Conservation (phyloP, 148 eudicot genomes). For the Rhododendron ferrugineum region DNA sequence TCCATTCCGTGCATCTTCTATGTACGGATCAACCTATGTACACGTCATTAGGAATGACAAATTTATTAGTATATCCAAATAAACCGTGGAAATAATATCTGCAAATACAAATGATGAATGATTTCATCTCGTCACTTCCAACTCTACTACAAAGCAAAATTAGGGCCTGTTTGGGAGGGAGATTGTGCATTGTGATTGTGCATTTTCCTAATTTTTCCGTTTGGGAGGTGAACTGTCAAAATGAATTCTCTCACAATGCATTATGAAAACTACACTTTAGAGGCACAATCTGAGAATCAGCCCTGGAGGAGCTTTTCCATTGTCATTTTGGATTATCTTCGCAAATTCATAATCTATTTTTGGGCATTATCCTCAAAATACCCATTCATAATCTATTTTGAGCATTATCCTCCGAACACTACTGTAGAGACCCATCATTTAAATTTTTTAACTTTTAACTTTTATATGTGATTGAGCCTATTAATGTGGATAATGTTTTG, state of each 20-base stretch:
- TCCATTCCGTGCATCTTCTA: not conserved
- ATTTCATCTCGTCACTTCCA: too few relatives aligned
- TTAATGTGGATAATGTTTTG: too few relatives aligned
- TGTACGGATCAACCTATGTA: not conserved
- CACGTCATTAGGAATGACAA: not conserved
- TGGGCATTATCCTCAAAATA: not conserved
- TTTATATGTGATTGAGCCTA: too few relatives aligned
- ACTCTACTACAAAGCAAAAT: not conserved
- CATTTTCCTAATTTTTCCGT: not conserved
- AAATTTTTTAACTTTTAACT: too few relatives aligned
- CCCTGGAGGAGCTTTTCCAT: not conserved
- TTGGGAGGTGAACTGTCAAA: not conserved
- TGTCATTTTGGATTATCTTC: not conserved
- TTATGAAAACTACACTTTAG: not conserved
- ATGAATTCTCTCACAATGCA: too few relatives aligned
- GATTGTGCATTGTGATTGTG: not conserved
- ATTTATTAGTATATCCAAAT: not conserved
- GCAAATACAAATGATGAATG: not conserved
- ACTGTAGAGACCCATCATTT: too few relatives aligned
- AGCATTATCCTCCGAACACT: not conserved
- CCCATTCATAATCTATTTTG: too few relatives aligned
- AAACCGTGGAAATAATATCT: not conserved
- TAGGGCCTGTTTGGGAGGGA: not conserved
- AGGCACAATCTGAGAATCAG: not conserved
- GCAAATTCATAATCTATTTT: not conserved